Percentiles rank a stretch among this genome's conserved stretches.
These are phyloP conservation scores for Chalciporus sphaerocephalus DNA, from an alignment of 768 basidiomycete species.

Conservation along the genomic window DNA sequence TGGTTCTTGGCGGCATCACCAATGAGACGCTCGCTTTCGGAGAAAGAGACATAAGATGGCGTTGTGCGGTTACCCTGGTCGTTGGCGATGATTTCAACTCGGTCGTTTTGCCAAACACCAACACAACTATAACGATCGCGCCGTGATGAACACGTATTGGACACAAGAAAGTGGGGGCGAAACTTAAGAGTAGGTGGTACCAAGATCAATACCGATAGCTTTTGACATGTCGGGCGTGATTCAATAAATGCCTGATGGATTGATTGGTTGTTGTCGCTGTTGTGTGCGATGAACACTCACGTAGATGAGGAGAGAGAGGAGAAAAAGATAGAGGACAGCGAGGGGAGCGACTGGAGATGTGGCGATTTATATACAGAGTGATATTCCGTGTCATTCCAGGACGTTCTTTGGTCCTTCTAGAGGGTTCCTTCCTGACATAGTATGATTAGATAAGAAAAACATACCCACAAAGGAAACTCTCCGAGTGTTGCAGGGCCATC, in stretches of 20 bases:
- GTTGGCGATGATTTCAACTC: constrained; percentile 97
- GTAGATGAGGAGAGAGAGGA: constrained; percentile 5
- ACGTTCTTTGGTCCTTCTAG: constrained; percentile 33
- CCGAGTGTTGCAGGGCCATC: no score
- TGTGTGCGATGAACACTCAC: constrained; percentile 17
- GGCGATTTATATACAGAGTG: constrained; percentile 28
- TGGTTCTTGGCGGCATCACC: constrained; percentile 99
- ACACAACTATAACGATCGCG: constrained; percentile 65
- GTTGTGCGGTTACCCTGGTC: constrained; percentile 95
- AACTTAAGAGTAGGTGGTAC: constrained; percentile 88
- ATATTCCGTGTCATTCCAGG: constrained; percentile 32
- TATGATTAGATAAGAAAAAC: constrained; percentile 31
- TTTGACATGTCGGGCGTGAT: constrained; percentile 49
- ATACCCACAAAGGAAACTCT: constrained; percentile 7
- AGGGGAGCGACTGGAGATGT: neutral
- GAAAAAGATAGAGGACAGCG: constrained; percentile 11
- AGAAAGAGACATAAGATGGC: constrained; percentile 94
- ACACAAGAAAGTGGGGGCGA: neutral
- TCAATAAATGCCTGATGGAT: constrained; percentile 7
- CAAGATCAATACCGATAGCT: constrained; percentile 88
- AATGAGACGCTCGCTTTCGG: constrained; percentile 92
- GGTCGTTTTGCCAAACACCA: constrained; percentile 99
- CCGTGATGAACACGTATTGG: constrained; percentile 7
- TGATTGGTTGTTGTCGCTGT: constrained; percentile 4
- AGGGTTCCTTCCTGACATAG: constrained; percentile 31